A percentile compares a stretch with the other conserved stretches of the same genome.
These are phyloP conservation scores for Penicillium olsonii DNA, from an alignment of 2,329 filamentous ascomycete species.

Conservation along the genomic window DNA sequence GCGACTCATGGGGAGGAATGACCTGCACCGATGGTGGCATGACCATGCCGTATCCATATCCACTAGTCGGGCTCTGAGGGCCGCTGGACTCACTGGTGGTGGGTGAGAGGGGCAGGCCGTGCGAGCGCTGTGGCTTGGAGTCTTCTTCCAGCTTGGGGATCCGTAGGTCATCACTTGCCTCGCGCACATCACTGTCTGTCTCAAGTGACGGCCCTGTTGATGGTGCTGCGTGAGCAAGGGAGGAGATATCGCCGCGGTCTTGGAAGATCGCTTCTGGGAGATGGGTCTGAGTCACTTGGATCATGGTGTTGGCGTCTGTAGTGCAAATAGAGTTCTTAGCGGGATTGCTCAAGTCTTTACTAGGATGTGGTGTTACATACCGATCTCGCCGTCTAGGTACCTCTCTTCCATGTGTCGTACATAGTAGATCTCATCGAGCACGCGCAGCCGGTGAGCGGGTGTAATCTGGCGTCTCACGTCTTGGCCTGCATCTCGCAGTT, in stretches of 20 bases:
- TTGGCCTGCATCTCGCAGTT: slow-evolving; percentile 35
- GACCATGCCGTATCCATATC: slow-evolving; percentile 13
- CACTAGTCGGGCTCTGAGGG: slow-evolving; percentile 18
- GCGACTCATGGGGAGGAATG: slow-evolving; percentile 12
- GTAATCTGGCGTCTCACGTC: slow-evolving; percentile 36
- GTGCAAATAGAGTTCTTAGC: background rate
- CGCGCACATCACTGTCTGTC: slow-evolving; percentile 3
- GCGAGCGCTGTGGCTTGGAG: slow-evolving; percentile 1
- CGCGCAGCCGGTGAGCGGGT: slow-evolving; percentile 29
- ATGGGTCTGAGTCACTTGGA: slow-evolving; percentile 22
- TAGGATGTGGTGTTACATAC: slow-evolving; percentile 16
- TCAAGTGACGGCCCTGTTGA: background rate
- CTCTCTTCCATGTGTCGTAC: slow-evolving; percentile 36
- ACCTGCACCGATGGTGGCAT: slow-evolving; percentile 13
- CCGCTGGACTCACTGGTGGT: slow-evolving; percentile 25
- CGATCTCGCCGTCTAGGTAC: slow-evolving; percentile 31
- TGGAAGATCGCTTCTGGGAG: slow-evolving; percentile 19
- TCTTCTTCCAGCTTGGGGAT: slow-evolving; percentile 8
- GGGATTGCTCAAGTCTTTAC: background rate
- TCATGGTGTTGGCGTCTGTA: slow-evolving; percentile 21
- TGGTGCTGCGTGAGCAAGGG: slow-evolving; percentile 10
- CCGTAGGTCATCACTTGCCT: background rate
- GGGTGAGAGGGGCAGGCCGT: slow-evolving; percentile 18
- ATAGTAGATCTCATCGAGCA: slow-evolving; percentile 38
- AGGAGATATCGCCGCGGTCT: slow-evolving; percentile 8